phyloP scores from a whole-genome alignment of 1,139 yeast genomes.

The Sugiyamaella grinbergsii region DNA sequence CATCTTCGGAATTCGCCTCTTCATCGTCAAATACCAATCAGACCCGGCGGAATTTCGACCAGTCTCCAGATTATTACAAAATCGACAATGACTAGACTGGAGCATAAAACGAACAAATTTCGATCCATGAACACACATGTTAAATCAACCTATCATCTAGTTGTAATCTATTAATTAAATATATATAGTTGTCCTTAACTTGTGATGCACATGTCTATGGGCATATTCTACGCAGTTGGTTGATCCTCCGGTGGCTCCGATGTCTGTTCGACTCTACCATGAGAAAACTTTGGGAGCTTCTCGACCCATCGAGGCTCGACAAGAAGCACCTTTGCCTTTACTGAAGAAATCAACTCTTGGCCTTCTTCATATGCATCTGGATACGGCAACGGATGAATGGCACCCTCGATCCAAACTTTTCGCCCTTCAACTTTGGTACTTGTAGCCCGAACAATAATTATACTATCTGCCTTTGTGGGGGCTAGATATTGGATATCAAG shows the following conservation, averaged over 20 bases:
- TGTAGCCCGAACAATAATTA: constrained; percentile 67
- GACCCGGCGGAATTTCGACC: constrained; percentile 30
- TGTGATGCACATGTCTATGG: no score
- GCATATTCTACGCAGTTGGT: constrained; percentile 7
- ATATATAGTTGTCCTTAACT: neutral
- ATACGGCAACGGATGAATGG: constrained; percentile 25
- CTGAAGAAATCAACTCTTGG: constrained; percentile 29
- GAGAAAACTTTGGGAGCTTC: constrained; percentile 26
- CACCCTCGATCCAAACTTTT: constrained; percentile 74
- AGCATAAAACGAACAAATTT: no score
- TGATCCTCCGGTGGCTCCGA: constrained; percentile 4
- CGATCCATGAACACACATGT: no score
- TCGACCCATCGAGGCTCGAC: constrained; percentile 43
- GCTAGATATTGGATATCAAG: constrained; percentile 64
- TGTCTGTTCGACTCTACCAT: constrained; percentile 1
- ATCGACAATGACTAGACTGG: constrained; percentile 29
- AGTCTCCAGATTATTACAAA: constrained; percentile 32
- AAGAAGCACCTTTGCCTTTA: constrained; percentile 40
- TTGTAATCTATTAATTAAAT: constrained; percentile 5
- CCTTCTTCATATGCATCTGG: constrained; percentile 25
- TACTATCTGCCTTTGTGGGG: constrained; percentile 66
- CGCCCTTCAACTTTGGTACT: constrained; percentile 73
- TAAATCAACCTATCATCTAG: neutral
- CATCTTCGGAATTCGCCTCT: neutral
- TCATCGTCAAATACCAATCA: neutral